Base-by-base conservation (phyloP, 1,284 basidiomycete genomes). In the Boletus semigastroideus region DNA sequence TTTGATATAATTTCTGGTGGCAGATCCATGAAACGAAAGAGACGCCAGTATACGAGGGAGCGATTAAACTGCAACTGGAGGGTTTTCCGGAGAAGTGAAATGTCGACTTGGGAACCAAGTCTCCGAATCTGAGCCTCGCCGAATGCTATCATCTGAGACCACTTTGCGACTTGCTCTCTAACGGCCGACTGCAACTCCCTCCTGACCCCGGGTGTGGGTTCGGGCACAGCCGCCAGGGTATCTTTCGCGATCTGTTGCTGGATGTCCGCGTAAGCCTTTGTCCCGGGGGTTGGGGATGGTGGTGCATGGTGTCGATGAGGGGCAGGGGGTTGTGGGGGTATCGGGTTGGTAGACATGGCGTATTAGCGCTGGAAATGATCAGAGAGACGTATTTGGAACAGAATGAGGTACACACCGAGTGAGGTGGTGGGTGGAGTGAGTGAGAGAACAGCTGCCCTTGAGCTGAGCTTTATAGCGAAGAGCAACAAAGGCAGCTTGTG, bases 1-100 rank as follows among this genome's bases (percentile, higher is more conserved):
- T 79, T 76, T 65, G 67, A 68, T 53, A 87, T 67, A 54, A 89
- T 82, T 63, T 88, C 86, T 31, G 68, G 61, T 2, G 86, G 86
- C 9, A 88, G 73, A 38, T 81, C 73, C 63, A 79, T 78, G 52
- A 87, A 71, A 37, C 77, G 78, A 65, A 88, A 87, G 42, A 72
- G 49, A 36, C 71, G 67, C 69, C 72, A 80, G 46, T 70, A 69
- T n/a, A 72, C 52, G 51, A 74, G 37, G 49, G 68, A 66, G 27
- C 51, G 52, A 11, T 54, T 53, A 47, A 55, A 57, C 46, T 56
- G 53, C 5, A 45, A 22, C 33, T 59, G 57, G 43, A 65, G 48
- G 19, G 56, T 66, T 17, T 8, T 39, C 2, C 40, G 49, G 22
- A 65, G 49, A 45, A 63, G 12, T 3, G 2, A 3, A 5, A 20